Evolutionary conservation across 352 stramenopile genomes (phyloP).

Genomic region (Globisporangium splendens): DNA sequence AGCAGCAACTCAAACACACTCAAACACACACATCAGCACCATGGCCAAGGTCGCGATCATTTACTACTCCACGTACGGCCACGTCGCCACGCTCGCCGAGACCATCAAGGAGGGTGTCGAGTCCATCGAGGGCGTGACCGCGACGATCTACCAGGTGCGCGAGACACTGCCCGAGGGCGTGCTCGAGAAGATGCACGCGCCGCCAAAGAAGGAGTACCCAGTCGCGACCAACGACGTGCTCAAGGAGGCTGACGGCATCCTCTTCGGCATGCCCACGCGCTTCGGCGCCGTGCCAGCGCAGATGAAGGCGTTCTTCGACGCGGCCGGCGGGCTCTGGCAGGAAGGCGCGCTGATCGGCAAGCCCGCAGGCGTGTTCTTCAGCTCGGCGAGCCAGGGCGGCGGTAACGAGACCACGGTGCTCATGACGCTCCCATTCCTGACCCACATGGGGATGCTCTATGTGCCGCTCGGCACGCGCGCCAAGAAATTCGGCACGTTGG

Average conservation of each 20-base stretch:
- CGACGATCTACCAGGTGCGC: conserved; percentile 56
- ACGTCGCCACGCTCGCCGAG: conserved; percentile 60
- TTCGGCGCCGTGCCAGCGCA: conserved; percentile 74
- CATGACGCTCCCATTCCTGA: conserved; percentile 60
- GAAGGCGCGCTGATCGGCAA: conserved; percentile 67
- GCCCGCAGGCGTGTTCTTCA: conserved; percentile 67
- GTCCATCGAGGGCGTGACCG: conserved; percentile 40
- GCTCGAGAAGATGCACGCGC: conserved; percentile 61
- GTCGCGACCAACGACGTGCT: conserved; percentile 54
- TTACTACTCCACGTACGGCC: conserved; percentile 81
- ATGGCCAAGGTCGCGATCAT: conserved; percentile 69
- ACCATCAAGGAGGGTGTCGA: conserved; percentile 62
- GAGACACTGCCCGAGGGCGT: conserved; percentile 77
- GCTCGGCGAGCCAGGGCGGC: conserved; percentile 52
- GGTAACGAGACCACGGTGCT: conserved; percentile 79
- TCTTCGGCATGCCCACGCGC: conserved; percentile 85
- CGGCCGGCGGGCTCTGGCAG: conserved; percentile 57
- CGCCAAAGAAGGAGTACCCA: conserved; percentile 56
- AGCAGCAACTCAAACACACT: not conserved
- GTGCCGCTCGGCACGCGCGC: conserved; percentile 54
- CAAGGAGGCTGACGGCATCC: conserved; percentile 60
- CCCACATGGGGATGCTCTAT: conserved; percentile 82
- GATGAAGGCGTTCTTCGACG: conserved; percentile 79
- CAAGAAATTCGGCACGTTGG: conserved; percentile 35
- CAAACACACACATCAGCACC: conserved; percentile 4